phyloP scores from a whole-genome alignment of 108 stramenopile genomes.

The Cyclotella choctawhatcheeana region DNA sequence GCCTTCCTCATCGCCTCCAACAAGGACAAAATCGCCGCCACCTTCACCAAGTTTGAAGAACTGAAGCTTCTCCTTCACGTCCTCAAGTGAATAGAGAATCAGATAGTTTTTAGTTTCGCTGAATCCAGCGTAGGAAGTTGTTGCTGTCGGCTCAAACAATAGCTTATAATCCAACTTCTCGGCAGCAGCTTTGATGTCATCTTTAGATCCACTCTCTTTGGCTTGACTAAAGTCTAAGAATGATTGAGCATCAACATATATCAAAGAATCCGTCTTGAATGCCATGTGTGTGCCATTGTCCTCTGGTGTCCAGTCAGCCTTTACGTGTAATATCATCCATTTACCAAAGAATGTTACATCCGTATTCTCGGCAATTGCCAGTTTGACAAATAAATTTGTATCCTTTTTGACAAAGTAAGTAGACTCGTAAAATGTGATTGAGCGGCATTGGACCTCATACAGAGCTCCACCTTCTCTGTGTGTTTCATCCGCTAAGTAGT shows the following conservation, averaged over 20 bases:
- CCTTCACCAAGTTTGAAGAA: constrained; percentile 75
- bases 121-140: constrained; percentile 73
- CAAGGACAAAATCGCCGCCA: constrained; percentile 55
- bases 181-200: constrained; percentile 15
- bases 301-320: constrained; percentile 79
- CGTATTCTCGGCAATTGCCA: constrained; percentile 80
- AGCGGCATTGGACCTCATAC: constrained; percentile 72
- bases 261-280: constrained; percentile 72
- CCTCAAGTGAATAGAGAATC: constrained; percentile 78
- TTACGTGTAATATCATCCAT: constrained; percentile 69
- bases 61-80: constrained; percentile 80
- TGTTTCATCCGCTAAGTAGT: constrained; percentile 70
- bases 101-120: constrained; percentile 83
- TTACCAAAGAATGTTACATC: constrained; percentile 63
- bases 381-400: constrained; percentile 60
- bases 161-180: constrained; percentile 57
- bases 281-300: constrained; percentile 56
- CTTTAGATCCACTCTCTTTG: constrained; percentile 50
- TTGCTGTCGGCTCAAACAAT: constrained; percentile 80
- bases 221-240: constrained; percentile 68
- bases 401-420: constrained; percentile 62
- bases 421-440: constrained; percentile 88
- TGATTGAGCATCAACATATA: constrained; percentile 60
- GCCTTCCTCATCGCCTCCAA: constrained; percentile 63
- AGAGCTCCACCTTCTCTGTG: constrained; percentile 68